Conservation (phyloP, 257 asterid species). For the Buddleja alternifolia region DNA sequence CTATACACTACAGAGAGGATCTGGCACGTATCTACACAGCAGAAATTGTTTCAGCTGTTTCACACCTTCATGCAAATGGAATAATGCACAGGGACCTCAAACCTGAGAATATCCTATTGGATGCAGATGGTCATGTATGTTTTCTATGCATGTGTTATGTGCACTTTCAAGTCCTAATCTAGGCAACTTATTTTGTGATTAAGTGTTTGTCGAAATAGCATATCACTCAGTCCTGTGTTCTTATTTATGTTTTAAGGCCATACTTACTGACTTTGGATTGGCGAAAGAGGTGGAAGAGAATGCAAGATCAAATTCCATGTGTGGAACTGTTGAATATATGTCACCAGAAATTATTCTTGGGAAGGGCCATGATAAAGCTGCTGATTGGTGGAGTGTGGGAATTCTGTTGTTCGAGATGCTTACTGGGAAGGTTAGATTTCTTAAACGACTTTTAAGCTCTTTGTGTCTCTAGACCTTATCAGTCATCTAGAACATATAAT, state of each 20-base stretch:
- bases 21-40: conserved; percentile 63
- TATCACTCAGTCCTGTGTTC: not conserved
- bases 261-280: conserved; percentile 63
- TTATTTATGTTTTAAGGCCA: conserved; percentile 20
- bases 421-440: conserved; percentile 55
- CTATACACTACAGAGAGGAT: conserved; percentile 54
- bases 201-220: not conserved
- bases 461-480: not conserved
- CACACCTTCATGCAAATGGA: conserved; percentile 68
- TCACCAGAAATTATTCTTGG: conserved; percentile 72
- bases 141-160: not conserved
- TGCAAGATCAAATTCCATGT: conserved; percentile 58
- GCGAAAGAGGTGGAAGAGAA: conserved; percentile 61
- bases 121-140: conserved; percentile 75
- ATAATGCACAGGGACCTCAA: conserved; percentile 75
- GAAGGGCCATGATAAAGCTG: conserved; percentile 74
- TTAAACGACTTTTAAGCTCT: not conserved
- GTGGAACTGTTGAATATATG: conserved; percentile 78
- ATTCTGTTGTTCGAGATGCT: conserved; percentile 57
- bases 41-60: conserved; percentile 64
- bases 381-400: conserved; percentile 72
- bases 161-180: too few relatives aligned
- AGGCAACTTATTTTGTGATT: too few relatives aligned
- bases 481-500: not conserved
- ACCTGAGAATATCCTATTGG: conserved; percentile 69